These are phyloP conservation scores for Pestalotiopsis sp. DNA, from an alignment of 2,329 filamentous ascomycete genomes.

Conservation along the genomic window DNA sequence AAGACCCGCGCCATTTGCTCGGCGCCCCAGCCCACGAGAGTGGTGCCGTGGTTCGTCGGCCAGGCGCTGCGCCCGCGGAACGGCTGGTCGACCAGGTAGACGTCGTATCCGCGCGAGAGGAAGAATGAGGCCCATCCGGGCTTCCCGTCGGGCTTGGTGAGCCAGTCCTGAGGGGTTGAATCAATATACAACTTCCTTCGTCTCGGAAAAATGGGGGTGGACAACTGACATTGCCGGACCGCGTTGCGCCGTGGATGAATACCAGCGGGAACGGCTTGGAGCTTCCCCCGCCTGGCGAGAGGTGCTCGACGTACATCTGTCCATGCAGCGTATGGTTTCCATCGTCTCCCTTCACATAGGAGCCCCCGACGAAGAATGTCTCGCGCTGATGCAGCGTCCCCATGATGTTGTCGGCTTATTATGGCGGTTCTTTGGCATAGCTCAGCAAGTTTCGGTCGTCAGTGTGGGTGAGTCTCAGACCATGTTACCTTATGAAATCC, in stretches of 20 bases:
- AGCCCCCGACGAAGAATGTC: conserved; percentile 15
- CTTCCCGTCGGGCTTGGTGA: conserved; percentile 48
- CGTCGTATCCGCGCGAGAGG: conserved; percentile 45
- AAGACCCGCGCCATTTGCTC: conserved; percentile 40
- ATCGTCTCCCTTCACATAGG: conserved; percentile 3
- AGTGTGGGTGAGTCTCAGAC: no score
- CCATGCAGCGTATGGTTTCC: conserved; percentile 28
- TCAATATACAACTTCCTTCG: conserved; percentile 6
- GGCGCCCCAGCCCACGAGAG: conserved; percentile 29
- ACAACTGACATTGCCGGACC: conserved; percentile 40
- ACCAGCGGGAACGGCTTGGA: conserved; percentile 37
- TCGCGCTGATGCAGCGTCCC: background rate
- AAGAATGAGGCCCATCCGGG: conserved; percentile 52
- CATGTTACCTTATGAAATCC: no score
- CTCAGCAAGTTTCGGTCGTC: no score
- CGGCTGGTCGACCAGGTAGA: conserved; percentile 50
- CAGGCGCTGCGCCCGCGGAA: conserved; percentile 47
- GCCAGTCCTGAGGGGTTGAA: conserved; percentile 38
- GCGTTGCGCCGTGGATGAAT: conserved; percentile 44
- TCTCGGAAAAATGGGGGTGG: background rate
- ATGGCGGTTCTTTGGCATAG: background rate
- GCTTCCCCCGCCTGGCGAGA: conserved; percentile 35
- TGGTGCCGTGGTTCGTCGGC: conserved; percentile 32
- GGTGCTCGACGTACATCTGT: conserved; percentile 58
- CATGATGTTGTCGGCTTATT: background rate